Evolutionary conservation across 345 rosid species (phyloP), one percentile per base, ranked within the genome.

Genomic region (Geranium brycei): DNA sequence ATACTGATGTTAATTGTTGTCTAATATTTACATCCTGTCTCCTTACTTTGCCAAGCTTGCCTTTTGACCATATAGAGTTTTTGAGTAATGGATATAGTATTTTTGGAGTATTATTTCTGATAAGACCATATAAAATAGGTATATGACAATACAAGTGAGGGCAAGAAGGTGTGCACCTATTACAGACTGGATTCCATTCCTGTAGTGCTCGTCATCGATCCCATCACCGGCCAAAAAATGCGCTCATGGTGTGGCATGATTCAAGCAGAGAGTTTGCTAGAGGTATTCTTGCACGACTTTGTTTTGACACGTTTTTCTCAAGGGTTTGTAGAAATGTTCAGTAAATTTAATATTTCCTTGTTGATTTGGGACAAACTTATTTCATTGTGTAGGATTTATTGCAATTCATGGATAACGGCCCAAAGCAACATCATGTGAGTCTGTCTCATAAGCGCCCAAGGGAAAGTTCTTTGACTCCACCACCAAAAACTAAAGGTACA

Each of bases 181-280:
- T 91, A 91, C 81, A 85, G 74, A 69, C 76, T 95, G 70, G 93
- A 85, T 73, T 82, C 87, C 4, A 74, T 88, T 71, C 99, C 99
- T 11, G 96, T 84, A 58, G 85, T 95, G 58, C 97, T 95, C 6
- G 89, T 95, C 61, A 78, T 95, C 41, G 99, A 95, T 67, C 99
- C 99, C 61, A 84, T 92, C 71, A 88, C 99, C 3, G 99, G 97
- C 62, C 95, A 95, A 74, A 91, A 80, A 77, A 91, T 91, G 95
- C 83, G 82, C 60, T 78, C 79, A 53, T 91, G 99, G 99, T 63
- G 55, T 71, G 97, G 99, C 69, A 87, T 95, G 97, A 82, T 95
- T 58, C 86, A 85, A 65, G 95, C 99, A 6, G 99, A 85, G 76
- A 83, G 73, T 74, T 73, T 95, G 75, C 88, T 95, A 4, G 97